Conservation (phyloP, 768 basidiomycete species). For the Harrya chromipes region DNA sequence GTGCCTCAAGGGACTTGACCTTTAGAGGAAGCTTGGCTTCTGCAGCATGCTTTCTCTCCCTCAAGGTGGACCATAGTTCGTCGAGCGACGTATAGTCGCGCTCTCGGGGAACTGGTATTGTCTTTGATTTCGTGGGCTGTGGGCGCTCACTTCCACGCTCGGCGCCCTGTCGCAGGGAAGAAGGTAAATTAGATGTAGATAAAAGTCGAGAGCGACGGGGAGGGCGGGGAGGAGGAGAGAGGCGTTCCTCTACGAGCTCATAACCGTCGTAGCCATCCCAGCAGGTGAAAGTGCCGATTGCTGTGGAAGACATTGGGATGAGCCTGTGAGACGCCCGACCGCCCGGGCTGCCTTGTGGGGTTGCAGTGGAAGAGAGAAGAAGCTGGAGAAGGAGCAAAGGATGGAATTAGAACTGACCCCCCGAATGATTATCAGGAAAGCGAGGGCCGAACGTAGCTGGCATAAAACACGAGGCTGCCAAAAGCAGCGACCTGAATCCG, state of each 20-base stretch:
- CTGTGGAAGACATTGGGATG: constrained; percentile 30
- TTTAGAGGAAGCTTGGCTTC: constrained; percentile 70
- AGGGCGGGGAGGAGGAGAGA: constrained; percentile 15
- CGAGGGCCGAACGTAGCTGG: constrained; percentile 21
- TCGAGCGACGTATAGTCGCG: constrained; percentile 41
- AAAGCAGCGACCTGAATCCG: constrained; percentile 24
- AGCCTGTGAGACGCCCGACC: constrained; percentile 13
- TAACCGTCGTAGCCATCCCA: constrained; percentile 31
- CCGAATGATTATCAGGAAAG: constrained; percentile 33
- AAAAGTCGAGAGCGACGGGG: constrained; percentile 21
- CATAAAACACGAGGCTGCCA: constrained; percentile 35
- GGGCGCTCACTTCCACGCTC: constrained; percentile 23
- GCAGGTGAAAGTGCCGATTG: constrained; percentile 33
- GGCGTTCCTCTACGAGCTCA: constrained; percentile 21
- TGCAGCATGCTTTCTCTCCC: constrained; percentile 60
- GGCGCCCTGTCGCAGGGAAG: constrained; percentile 11
- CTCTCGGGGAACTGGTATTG: constrained; percentile 15
- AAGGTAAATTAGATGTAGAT: constrained; percentile 16
- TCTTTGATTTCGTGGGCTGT: constrained; percentile 13
- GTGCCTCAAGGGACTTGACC: constrained; percentile 59
- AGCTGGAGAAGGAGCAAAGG: constrained; percentile 12
- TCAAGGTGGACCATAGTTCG: constrained; percentile 63
- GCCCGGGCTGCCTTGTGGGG: constrained; percentile 21
- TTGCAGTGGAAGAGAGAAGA: constrained; percentile 17
- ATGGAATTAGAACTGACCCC: constrained; percentile 29